These are phyloP conservation scores for Phytophthora quininea DNA, from an alignment of 352 stramenopile species.

Conservation along the genomic window DNA sequence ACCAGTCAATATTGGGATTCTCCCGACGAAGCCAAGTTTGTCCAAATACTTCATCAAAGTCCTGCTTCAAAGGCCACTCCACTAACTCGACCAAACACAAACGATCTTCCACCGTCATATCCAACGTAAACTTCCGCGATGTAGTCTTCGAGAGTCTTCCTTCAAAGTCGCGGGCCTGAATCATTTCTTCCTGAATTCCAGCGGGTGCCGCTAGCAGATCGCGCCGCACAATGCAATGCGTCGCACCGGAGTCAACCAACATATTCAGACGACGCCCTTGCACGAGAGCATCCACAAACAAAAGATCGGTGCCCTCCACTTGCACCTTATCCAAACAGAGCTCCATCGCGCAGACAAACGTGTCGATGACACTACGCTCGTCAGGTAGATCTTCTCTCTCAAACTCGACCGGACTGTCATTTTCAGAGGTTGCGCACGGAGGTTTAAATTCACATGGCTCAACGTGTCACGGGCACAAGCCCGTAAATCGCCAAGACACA, in stretches of 20 bases:
- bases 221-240: constrained; percentile 20
- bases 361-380: constrained; percentile 10
- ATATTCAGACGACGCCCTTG: constrained; percentile 10
- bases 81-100: constrained; percentile 9
- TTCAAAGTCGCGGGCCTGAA: constrained; percentile 18
- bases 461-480: too few relatives aligned
- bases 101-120: constrained; percentile 8
- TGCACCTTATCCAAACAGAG: constrained; percentile 16
- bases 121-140: constrained; percentile 6
- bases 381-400: constrained; percentile 6
- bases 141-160: constrained; percentile 4
- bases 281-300: constrained; percentile 21
- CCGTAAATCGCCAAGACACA: too few relatives aligned
- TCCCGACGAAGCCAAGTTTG: constrained; percentile 8
- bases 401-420: neutral
- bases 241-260: constrained; percentile 26
- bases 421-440: neutral
- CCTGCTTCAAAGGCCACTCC: constrained; percentile 14
- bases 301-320: constrained; percentile 14
- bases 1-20: constrained; percentile 16
- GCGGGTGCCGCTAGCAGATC: constrained; percentile 12
- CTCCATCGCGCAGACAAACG: constrained; percentile 16
- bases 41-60: constrained; percentile 18
- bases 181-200: neutral
- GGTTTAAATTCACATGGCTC: neutral